Evolutionary conservation across 2,329 filamentous ascomycete genomes (phyloP).

Genomic region (Fusarium sp.): DNA sequence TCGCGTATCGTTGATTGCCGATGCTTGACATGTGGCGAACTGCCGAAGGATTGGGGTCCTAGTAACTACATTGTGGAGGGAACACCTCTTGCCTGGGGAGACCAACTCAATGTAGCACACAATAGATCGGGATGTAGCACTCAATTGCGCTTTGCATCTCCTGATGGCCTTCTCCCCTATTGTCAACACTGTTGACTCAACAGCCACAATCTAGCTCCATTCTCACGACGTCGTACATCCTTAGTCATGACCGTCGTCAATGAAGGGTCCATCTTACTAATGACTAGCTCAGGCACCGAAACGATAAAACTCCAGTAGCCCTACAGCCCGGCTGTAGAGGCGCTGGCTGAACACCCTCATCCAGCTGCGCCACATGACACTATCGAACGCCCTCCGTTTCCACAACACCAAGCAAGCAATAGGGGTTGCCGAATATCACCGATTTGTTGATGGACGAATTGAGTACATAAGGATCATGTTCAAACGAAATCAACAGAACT

Average conservation of each 20-base stretch:
- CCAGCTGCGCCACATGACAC: conserved; percentile 1
- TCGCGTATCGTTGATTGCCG: neutral
- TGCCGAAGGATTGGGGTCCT: neutral
- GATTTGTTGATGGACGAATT: neutral
- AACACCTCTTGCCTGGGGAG: neutral
- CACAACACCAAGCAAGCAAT: neutral
- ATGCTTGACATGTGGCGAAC: neutral
- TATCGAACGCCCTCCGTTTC: conserved; percentile 10
- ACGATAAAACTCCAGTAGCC: conserved; percentile 12
- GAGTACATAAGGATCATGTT: neutral
- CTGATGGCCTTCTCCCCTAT: no score
- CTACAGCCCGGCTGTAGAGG: neutral
- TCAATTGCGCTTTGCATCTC: neutral
- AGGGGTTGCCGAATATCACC: neutral
- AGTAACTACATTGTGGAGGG: neutral
- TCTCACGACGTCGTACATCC: neutral
- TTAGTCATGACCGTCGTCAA: neutral
- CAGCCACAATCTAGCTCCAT: neutral
- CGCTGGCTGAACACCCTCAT: conserved; percentile 17
- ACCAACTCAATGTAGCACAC: no score
- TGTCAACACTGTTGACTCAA: neutral
- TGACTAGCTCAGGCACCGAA: conserved; percentile 1
- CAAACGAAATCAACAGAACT: neutral
- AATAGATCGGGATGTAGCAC: no score
- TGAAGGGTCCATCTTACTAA: conserved; percentile 1